Conservation (phyloP, 163 green algal species). For the Chlamydomonas reinhardtii region DNA sequence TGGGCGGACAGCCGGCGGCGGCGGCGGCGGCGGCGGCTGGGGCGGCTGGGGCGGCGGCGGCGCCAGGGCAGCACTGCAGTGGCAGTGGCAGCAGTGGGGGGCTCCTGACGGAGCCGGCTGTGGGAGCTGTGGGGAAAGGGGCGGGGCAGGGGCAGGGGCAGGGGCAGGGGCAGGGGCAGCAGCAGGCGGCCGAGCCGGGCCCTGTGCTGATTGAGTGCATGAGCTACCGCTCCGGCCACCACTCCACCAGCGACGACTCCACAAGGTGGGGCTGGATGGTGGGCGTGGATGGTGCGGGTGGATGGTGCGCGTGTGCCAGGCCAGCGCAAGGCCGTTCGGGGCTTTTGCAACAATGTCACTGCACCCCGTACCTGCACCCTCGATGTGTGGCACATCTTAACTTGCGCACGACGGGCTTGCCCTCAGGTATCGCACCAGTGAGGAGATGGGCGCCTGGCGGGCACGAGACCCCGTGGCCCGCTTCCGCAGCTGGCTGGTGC, state of each 20-base stretch:
- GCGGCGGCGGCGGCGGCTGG: too few relatives aligned
- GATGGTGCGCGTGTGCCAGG: too few relatives aligned
- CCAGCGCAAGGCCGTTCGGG: too few relatives aligned
- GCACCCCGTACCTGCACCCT: too few relatives aligned
- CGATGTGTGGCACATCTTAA: too few relatives aligned
- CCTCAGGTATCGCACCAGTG: conserved; percentile 83
- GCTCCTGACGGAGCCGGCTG: conserved; percentile 48
- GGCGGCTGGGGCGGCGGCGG: neutral
- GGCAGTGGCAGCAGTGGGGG: too few relatives aligned
- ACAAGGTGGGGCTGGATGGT: conserved; percentile 56
- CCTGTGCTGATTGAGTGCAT: conserved; percentile 81
- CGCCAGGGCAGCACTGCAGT: neutral
- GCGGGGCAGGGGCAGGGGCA: neutral
- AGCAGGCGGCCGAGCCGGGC: neutral
- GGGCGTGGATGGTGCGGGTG: too few relatives aligned
- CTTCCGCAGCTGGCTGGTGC: conserved; percentile 78
- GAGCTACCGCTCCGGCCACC: conserved; percentile 93
- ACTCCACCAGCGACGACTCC: conserved; percentile 95
- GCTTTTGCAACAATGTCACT: too few relatives aligned
- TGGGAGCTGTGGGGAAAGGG: neutral
- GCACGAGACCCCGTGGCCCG: conserved; percentile 83
- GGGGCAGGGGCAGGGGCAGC: neutral
- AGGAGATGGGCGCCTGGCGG: conserved; percentile 86
- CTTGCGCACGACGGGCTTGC: too few relatives aligned
- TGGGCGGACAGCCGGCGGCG: conserved; percentile 30